These are phyloP conservation scores for Alnus rubra DNA, from an alignment of 306 rosid species.

Conservation along the genomic window DNA sequence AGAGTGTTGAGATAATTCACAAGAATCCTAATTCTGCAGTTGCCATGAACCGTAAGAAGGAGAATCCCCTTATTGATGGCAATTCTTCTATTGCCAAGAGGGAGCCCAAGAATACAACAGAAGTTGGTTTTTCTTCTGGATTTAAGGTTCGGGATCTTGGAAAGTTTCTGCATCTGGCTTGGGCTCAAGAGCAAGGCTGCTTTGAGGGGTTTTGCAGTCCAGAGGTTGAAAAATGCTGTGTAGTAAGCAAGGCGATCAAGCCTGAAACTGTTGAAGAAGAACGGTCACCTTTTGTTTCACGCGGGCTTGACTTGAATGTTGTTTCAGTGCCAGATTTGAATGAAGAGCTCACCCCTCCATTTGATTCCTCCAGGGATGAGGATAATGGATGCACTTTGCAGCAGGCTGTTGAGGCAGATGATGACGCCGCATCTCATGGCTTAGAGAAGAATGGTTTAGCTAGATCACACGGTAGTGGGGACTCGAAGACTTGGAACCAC, in stretches of 20 bases:
- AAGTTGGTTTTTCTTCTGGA: constrained; percentile 50
- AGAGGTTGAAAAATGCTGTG: constrained; percentile 69
- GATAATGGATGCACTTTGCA: constrained; percentile 89
- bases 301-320: constrained; percentile 88
- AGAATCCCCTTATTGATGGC: constrained; percentile 42
- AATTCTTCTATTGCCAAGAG: constrained; percentile 52
- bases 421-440: constrained; percentile 90
- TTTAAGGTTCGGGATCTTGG: constrained; percentile 97
- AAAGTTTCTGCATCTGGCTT: constrained; percentile 69
- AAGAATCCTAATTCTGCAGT: constrained; percentile 46
- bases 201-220: constrained; percentile 76
- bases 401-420: constrained; percentile 88
- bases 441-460: constrained; percentile 65
- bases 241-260: constrained; percentile 47
- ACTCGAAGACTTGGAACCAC: constrained; percentile 85
- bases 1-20: constrained; percentile 77
- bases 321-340: constrained; percentile 90
- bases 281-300: constrained; percentile 57
- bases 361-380: constrained; percentile 91
- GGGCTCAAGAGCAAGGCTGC: constrained; percentile 82
- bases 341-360: constrained; percentile 94
- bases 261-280: constrained; percentile 61
- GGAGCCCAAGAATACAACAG: constrained; percentile 50
- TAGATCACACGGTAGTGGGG: constrained; percentile 90
- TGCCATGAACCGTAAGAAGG: constrained; percentile 45